Conservation (phyloP, 2,329 filamentous ascomycete genomes). For the Leptoxyphium fumago region DNA sequence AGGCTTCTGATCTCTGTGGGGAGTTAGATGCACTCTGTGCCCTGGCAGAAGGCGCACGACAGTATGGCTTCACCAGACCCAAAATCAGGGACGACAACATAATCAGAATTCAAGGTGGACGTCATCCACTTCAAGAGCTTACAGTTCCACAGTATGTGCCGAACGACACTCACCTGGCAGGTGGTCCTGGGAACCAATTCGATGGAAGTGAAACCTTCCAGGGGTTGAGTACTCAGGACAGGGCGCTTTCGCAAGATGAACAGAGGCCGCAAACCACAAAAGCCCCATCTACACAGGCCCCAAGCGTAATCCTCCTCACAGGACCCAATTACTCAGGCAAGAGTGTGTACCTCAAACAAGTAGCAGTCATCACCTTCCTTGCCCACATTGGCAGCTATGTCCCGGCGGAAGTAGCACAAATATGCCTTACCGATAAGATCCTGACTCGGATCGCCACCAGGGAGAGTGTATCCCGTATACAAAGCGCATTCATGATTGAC, state of each 20-base stretch:
- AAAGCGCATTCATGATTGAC: conserved; percentile 65
- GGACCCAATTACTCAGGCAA: conserved; percentile 96
- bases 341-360: conserved; percentile 87
- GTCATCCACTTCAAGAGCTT: conserved; percentile 77
- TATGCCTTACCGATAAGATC: conserved; percentile 87
- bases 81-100: conserved; percentile 54
- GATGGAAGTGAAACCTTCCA: neutral
- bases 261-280: neutral
- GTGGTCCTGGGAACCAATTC: conserved; percentile 33
- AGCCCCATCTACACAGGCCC: conserved; percentile 17
- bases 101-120: conserved; percentile 60
- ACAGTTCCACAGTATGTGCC: conserved; percentile 67
- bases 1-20: conserved; percentile 66
- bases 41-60: conserved; percentile 59
- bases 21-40: conserved; percentile 79
- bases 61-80: conserved; percentile 58
- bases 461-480: conserved; percentile 48
- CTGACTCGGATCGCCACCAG: conserved; percentile 70
- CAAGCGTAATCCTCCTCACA: conserved; percentile 67
- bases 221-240: neutral
- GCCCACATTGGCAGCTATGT: conserved; percentile 89
- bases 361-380: conserved; percentile 79
- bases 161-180: conserved; percentile 60
- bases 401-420: conserved; percentile 57
- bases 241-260: neutral